Base-by-base conservation (phyloP, 2,329 filamentous ascomycete genomes). In the Venturia asperata region DNA sequence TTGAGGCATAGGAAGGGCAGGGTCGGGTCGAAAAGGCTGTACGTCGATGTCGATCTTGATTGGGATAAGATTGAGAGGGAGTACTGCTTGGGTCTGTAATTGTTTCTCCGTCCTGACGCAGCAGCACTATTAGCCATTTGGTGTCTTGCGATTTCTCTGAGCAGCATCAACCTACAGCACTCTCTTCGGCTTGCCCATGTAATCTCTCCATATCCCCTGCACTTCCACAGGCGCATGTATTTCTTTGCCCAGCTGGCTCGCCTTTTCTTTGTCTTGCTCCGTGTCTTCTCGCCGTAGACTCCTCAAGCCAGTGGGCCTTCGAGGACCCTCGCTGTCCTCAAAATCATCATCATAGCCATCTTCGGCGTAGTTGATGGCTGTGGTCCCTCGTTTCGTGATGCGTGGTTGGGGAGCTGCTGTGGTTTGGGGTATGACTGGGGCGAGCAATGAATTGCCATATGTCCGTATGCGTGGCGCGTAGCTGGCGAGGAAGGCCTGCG, bases 1-100 rank as follows among this genome's bases (percentile, higher is more conserved):
- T 67, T 84, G 81, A 13, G 86, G 86, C 1, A 84, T 79, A 5
- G 87, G 87, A 64, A 90, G 81, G 5, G 88, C 81, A 24, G 88
- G 80, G 42, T 84, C 79, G 15, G 90, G 88, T 13, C 85, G 80
- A 77, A 89, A 94, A 65, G 91, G 81, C 61, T 91, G 87, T 41
- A 99, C 87, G 74, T 97, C 93, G 74, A 97, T 83, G 73, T 99
- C 94, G 76, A 99, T 96, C 67, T 93, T 90, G 71, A 99, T 97
- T 21, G 94, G 94, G 67, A 99, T 93, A 64, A 97, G 82, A 0
- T 91, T 96, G 62, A 96, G 83, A 5, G 94, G 94, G 43, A 99
- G 83, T 62, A 86, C 86, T 43, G 91, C 87, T 73, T 87, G 86
- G 34, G 83, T 81, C 69, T 86, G 80, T 65, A 85, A 78, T 72